Conservation (phyloP, 345 rosid species). For the Salix koriyanagi region DNA sequence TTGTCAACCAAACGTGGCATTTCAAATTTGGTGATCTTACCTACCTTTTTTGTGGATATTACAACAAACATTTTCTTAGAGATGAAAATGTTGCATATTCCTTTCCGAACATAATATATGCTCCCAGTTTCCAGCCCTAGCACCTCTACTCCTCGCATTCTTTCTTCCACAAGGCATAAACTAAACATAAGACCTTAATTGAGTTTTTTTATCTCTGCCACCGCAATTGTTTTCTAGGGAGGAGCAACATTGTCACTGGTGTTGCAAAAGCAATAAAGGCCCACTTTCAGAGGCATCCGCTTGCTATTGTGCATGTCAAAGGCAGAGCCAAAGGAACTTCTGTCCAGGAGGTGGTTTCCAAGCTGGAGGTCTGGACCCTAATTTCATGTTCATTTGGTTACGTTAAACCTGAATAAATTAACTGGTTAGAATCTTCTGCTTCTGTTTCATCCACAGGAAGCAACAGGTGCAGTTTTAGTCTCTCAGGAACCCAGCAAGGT, state of each 20-base stretch:
- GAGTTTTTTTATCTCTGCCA: background rate
- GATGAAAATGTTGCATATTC: background rate
- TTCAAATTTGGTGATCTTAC: background rate
- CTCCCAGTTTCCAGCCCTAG: background rate
- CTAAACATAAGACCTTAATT: conserved; percentile 4
- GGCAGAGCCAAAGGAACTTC: conserved; percentile 96
- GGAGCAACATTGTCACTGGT: conserved; percentile 75
- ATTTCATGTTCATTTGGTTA: background rate
- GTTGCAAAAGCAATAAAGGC: conserved; percentile 63
- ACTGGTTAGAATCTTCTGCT: background rate
- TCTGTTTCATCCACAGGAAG: conserved; percentile 49
- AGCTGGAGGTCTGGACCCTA: conserved; percentile 59
- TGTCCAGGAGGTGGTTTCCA: conserved; percentile 71
- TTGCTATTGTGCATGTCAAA: conserved; percentile 82
- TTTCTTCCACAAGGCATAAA: background rate
- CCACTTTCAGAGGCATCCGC: conserved; percentile 74
- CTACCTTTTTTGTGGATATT: background rate
- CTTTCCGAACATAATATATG: background rate
- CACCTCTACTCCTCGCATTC: background rate
- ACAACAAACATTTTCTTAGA: background rate
- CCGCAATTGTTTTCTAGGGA: conserved; percentile 38
- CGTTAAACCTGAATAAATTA: background rate
- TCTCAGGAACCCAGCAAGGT: conserved; percentile 93
- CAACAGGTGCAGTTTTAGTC: conserved; percentile 70
- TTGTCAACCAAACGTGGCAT: too few relatives aligned